These are phyloP conservation scores for Cordyceps pruinosa DNA, from an alignment of 2,329 filamentous ascomycete genomes.

Conservation along the genomic window DNA sequence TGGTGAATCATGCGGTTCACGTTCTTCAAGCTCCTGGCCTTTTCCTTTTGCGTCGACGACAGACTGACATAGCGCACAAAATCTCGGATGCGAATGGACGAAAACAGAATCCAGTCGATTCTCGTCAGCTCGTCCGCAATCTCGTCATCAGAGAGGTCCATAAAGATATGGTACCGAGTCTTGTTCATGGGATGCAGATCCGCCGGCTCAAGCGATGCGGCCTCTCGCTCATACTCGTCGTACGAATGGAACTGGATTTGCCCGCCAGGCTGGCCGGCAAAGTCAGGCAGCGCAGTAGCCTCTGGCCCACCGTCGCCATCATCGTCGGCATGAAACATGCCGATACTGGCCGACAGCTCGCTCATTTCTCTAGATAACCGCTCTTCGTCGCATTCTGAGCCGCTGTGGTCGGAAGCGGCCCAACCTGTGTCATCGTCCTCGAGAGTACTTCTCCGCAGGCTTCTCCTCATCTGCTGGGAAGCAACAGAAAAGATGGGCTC, in stretches of 20 bases:
- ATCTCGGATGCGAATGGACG: slow-evolving; percentile 85
- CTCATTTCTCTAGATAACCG: slow-evolving; percentile 34
- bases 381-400: slow-evolving; percentile 28
- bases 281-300: slow-evolving; percentile 27
- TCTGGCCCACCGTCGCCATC: slow-evolving; percentile 37
- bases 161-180: slow-evolving; percentile 80
- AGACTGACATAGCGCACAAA: slow-evolving; percentile 86
- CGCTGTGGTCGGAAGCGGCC: slow-evolving; percentile 68
- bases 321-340: slow-evolving; percentile 42
- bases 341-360: slow-evolving; percentile 35
- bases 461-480: slow-evolving; percentile 75
- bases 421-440: slow-evolving; percentile 91
- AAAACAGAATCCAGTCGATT: slow-evolving; percentile 98
- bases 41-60: slow-evolving; percentile 61
- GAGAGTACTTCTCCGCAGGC: slow-evolving; percentile 62
- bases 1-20: slow-evolving; percentile 93
- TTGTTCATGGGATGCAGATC: slow-evolving; percentile 69
- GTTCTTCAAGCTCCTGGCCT: slow-evolving; percentile 70
- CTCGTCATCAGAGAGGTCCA: slow-evolving; percentile 76
- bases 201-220: slow-evolving; percentile 62
- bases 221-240: slow-evolving; percentile 76
- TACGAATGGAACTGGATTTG: slow-evolving; percentile 57
- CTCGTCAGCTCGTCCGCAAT: slow-evolving; percentile 88
- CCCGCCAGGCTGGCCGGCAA: slow-evolving; percentile 35
- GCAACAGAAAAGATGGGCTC: slow-evolving; percentile 79